Conservation (phyloP, 176 grass and related monocot species). For the Carex cristatella region DNA sequence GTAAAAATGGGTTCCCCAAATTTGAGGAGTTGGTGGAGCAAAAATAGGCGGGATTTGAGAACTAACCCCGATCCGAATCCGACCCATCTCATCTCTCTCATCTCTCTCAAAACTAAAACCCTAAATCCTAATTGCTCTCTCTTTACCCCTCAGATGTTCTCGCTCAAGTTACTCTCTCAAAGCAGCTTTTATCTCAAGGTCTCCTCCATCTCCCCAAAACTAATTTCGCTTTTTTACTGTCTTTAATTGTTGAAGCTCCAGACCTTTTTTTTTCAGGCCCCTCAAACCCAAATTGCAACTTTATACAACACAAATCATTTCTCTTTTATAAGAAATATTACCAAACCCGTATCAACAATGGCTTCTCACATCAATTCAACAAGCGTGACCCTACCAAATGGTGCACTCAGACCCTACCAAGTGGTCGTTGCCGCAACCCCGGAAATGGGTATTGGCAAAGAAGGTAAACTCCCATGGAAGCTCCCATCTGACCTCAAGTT, state of each 20-base stretch:
- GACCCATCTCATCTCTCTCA: background rate
- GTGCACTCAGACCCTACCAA: slow-evolving; percentile 48
- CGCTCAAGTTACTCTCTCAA: slow-evolving; percentile 17
- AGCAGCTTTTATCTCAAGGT: slow-evolving; percentile 9
- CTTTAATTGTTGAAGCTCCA: background rate
- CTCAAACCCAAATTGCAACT: slow-evolving; percentile 6
- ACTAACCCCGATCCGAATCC: background rate
- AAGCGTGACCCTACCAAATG: background rate
- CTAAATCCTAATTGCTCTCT: background rate
- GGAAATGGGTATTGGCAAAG: slow-evolving; percentile 82
- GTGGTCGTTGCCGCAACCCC: slow-evolving; percentile 70
- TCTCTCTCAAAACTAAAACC: background rate
- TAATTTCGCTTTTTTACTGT: background rate
- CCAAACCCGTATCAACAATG: background rate
- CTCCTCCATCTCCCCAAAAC: background rate
- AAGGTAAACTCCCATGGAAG: slow-evolving; percentile 69
- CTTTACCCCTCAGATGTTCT: background rate
- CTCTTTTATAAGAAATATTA: background rate
- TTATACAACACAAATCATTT: background rate
- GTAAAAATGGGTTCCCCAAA: too few relatives aligned
- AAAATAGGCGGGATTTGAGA: background rate
- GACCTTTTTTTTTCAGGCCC: background rate
- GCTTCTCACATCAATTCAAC: slow-evolving; percentile 17
- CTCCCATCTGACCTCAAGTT: slow-evolving; percentile 65
- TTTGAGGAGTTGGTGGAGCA: background rate